Conservation (phyloP, 225 moss, liverwort and hornwort genomes). For the Asterella californica region DNA sequence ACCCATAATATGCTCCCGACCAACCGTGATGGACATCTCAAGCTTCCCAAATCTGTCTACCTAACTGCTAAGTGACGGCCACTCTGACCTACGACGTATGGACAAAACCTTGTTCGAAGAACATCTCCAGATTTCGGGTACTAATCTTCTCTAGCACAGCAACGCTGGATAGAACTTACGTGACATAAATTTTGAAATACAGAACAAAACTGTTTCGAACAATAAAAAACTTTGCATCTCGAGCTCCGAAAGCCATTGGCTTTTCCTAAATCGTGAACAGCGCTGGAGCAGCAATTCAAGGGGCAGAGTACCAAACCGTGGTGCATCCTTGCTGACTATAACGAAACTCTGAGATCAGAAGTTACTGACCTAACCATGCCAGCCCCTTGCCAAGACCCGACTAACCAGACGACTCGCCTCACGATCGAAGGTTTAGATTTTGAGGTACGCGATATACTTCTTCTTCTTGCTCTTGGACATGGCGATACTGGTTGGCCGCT, state of each 20-base stretch:
- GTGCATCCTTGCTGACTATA: conserved; percentile 20
- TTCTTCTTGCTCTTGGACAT: conserved; percentile 41
- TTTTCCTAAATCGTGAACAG: conserved; percentile 15
- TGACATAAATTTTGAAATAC: conserved; percentile 7
- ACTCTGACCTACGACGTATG: background rate
- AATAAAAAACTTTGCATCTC: background rate
- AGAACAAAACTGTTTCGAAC: conserved; percentile 34
- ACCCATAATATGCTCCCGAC: background rate
- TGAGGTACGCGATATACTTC: conserved; percentile 28
- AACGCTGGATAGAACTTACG: conserved; percentile 8
- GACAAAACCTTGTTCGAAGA: conserved; percentile 4
- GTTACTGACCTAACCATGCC: conserved; percentile 10
- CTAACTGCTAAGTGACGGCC: conserved; percentile 4
- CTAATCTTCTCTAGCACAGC: conserved; percentile 21
- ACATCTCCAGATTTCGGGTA: conserved; percentile 12
- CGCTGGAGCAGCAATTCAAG: conserved; percentile 20
- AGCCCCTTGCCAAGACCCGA: conserved; percentile 11
- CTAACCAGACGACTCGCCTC: conserved; percentile 17
- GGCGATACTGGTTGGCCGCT: conserved; percentile 35
- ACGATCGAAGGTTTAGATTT: background rate
- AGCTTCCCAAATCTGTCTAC: conserved; percentile 8
- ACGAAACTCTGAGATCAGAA: conserved; percentile 10
- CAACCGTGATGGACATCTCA: conserved; percentile 2
- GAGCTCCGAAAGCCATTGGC: conserved; percentile 15
- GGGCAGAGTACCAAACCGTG: conserved; percentile 19